Evolutionary conservation across 2,329 filamentous ascomycete genomes (phyloP).

Genomic region (Parasarocladium wereldwijsianum): DNA sequence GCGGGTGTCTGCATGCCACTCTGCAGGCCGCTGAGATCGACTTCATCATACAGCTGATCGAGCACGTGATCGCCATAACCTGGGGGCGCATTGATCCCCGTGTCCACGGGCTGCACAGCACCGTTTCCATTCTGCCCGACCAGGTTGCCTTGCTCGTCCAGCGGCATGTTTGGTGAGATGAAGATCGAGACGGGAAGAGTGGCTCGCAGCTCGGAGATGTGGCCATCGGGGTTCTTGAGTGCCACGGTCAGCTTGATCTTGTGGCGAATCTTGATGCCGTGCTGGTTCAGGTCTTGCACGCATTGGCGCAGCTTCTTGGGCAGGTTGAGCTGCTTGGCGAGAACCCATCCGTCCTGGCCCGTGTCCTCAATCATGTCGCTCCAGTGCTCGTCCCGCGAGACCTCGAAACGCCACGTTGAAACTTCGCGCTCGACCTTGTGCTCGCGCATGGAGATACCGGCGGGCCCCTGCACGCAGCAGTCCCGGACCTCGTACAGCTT

Average conservation of each 20-base stretch:
- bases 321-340: conserved; percentile 50
- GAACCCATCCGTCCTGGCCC: conserved; percentile 49
- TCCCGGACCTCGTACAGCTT: conserved; percentile 70
- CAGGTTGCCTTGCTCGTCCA: conserved; percentile 77
- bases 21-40: conserved; percentile 70
- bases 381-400: conserved; percentile 47
- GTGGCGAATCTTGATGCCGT: conserved; percentile 83
- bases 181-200: conserved; percentile 86
- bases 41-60: conserved; percentile 79
- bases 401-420: conserved; percentile 39
- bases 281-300: conserved; percentile 76
- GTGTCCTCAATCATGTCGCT: conserved; percentile 54
- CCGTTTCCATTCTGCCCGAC: conserved; percentile 27
- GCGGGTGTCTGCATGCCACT: conserved; percentile 68
- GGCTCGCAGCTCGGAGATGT: conserved; percentile 83
- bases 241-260: conserved; percentile 86
- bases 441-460: conserved; percentile 32
- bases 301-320: conserved; percentile 73
- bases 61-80: conserved; percentile 82
- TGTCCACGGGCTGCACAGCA: conserved; percentile 32
- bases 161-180: conserved; percentile 83
- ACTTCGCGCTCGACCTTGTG: conserved; percentile 53
- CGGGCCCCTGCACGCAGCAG: conserved; percentile 35
- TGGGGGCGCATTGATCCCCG: conserved; percentile 64
- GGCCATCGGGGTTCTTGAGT: conserved; percentile 86